These are phyloP conservation scores for Escallonia rubra DNA, from an alignment of 129 eudicot genomes.

Conservation along the genomic window DNA sequence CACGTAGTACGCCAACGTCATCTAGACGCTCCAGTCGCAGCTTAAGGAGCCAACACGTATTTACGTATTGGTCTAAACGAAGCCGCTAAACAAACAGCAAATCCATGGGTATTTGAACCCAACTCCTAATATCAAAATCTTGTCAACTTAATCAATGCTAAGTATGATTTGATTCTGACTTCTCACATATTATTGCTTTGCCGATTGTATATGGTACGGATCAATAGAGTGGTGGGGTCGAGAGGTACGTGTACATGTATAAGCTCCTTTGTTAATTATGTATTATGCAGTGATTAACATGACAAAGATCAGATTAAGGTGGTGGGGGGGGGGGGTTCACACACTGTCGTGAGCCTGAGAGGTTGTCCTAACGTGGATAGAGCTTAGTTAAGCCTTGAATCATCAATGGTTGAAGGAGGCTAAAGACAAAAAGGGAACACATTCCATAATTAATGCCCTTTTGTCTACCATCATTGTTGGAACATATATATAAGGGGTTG, in stretches of 20 bases:
- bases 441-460: conserved; percentile 31
- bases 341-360: conserved; percentile 30
- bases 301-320: background rate
- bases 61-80: no score
- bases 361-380: conserved; percentile 37
- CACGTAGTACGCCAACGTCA: no score
- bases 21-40: no score
- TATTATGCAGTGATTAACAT: background rate
- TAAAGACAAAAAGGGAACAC: conserved; percentile 33
- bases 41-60: no score
- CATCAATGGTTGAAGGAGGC: background rate
- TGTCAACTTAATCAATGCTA: no score
- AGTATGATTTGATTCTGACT: no score
- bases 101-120: no score
- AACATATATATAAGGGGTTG: background rate
- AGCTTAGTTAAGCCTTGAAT: background rate
- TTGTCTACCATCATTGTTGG: conserved; percentile 29
- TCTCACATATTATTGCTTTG: no score
- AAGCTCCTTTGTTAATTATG: background rate
- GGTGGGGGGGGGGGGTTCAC: conserved; percentile 25
- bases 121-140: no score
- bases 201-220: no score
- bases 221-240: background rate
- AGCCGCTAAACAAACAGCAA: no score
- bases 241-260: background rate